Percentiles rank a stretch among this genome's conserved stretches.
phyloP scores from a whole-genome alignment of 2,329 filamentous ascomycete genomes.

The Leptographium flavum region DNA sequence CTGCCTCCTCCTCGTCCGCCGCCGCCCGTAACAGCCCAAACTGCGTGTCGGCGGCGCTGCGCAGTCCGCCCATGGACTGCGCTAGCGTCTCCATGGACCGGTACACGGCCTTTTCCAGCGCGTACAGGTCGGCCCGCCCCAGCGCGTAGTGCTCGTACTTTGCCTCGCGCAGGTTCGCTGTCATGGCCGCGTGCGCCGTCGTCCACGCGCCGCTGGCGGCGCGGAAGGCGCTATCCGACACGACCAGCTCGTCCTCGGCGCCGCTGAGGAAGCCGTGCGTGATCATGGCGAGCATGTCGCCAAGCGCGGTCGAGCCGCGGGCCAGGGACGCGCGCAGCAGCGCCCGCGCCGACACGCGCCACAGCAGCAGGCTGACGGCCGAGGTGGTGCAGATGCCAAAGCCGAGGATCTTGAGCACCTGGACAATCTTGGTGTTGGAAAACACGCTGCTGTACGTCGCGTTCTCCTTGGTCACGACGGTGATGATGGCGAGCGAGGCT shows the following conservation, averaged over 20 bases:
- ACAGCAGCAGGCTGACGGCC: constrained; percentile 62
- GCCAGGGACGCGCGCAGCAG: constrained; percentile 62
- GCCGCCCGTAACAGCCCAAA: constrained; percentile 57
- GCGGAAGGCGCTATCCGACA: no score
- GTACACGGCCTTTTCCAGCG: constrained; percentile 64
- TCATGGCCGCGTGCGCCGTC: constrained; percentile 47
- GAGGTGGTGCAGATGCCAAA: constrained; percentile 61
- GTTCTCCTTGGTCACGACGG: constrained; percentile 80
- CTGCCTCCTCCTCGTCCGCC: neutral
- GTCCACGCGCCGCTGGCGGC: constrained; percentile 45
- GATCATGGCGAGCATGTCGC: constrained; percentile 69
- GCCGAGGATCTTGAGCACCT: constrained; percentile 72
- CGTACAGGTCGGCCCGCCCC: constrained; percentile 66
- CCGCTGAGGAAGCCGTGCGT: constrained; percentile 74
- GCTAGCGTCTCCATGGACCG: constrained; percentile 74
- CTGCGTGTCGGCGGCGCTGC: constrained; percentile 80
- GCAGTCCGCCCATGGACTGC: constrained; percentile 78
- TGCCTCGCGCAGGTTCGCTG: constrained; percentile 67
- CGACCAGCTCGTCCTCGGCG: constrained; percentile 56
- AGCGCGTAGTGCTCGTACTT: constrained; percentile 79
- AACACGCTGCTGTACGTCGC: constrained; percentile 72
- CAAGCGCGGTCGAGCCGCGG: constrained; percentile 58
- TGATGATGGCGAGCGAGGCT: constrained; percentile 78
- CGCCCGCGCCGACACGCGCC: constrained; percentile 62
- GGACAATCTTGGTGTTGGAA: constrained; percentile 65